Base-by-base conservation (phyloP, 352 stramenopile genomes). In the Globisporangium acanthophoron region DNA sequence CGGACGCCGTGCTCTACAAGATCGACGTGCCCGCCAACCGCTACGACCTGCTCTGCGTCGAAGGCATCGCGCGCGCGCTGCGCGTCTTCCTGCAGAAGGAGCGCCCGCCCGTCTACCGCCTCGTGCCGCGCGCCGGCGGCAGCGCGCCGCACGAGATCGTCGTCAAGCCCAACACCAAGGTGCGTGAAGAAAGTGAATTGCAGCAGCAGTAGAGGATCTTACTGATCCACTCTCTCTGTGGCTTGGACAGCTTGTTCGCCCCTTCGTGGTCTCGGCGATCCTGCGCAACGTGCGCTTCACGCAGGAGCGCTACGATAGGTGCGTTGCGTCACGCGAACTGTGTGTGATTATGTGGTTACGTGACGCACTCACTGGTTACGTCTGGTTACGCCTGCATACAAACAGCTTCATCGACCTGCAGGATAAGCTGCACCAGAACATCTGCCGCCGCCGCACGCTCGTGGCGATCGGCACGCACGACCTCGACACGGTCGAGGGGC, bases 391-490 rank as follows among this genome's bases (percentile, higher is more conserved):
- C 5, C 7, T 53, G 8, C 18, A 31, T 39, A 13, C n/a, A 21
- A 52, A 39, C 41, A 94, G 94, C 73, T 99, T 99, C 84, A 99
- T 99, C 57, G 97, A 99, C 64, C 83, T 99, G 64, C 97, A 99
- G 82, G 98, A 99, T 83, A 99, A 99, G 79, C 84, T 99, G 52
- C 98, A 99, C 76, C 94, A 98, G 57, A 99, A 99, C 80, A 97
- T 99, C 54, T 99, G 98, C 81, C 94, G 98, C 64, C 92, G 96
- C 56, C 93, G 98, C 52, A 99, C 96, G n/a, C 87, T 99, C 18
- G 98, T 99, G 31, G 97, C 98, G 35, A 99, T 99, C 74, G 98
- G 98, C 55, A 99, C 98, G 48, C 98, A 99, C 78, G 97, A 99
- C 76, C 79, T 99, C 52, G 96, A 98, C 84, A 94, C 92, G 20